phyloP scores from a whole-genome alignment of 2,329 filamentous ascomycete genomes.

The Trichoderma aggressivum region DNA sequence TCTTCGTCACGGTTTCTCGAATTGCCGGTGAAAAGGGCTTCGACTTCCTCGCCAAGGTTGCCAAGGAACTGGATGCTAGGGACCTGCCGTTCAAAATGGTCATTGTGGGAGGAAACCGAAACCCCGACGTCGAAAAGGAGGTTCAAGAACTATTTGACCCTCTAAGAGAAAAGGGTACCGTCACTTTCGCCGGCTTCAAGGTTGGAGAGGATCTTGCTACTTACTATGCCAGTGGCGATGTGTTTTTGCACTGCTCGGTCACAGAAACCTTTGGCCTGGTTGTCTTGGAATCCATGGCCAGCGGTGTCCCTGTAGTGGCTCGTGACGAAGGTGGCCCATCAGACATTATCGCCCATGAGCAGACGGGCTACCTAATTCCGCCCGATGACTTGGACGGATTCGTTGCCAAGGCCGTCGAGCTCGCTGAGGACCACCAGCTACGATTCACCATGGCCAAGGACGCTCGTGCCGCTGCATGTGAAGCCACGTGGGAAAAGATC shows the following conservation, averaged over 20 bases:
- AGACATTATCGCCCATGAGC: conserved; percentile 59
- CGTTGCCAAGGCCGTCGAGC: conserved; percentile 48
- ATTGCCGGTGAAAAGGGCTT: conserved; percentile 70
- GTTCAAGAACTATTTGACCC: conserved; percentile 57
- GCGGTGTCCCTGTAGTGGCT: conserved; percentile 65
- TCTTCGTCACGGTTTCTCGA: conserved; percentile 64
- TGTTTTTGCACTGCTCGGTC: conserved; percentile 70
- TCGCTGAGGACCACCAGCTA: conserved; percentile 45
- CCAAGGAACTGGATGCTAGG: conserved; percentile 50
- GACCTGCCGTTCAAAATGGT: conserved; percentile 61
- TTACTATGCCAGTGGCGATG: conserved; percentile 64
- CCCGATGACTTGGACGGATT: conserved; percentile 59
- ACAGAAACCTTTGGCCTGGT: conserved; percentile 71
- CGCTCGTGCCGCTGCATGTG: conserved; percentile 55
- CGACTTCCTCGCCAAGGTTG: conserved; percentile 59
- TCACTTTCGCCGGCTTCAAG: conserved; percentile 65
- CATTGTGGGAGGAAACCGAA: conserved; percentile 66
- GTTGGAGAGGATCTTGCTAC: conserved; percentile 58
- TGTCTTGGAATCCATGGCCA: conserved; percentile 68
- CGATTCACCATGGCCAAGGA: conserved; percentile 44
- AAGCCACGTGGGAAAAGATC: conserved; percentile 69
- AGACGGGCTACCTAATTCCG: conserved; percentile 58
- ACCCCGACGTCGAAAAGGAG: conserved; percentile 58
- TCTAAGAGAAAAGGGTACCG: conserved; percentile 47
- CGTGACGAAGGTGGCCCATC: conserved; percentile 67